Evolutionary conservation across 108 stramenopile species (phyloP).

Genomic region (Cafeteria roenbergensis): DNA sequence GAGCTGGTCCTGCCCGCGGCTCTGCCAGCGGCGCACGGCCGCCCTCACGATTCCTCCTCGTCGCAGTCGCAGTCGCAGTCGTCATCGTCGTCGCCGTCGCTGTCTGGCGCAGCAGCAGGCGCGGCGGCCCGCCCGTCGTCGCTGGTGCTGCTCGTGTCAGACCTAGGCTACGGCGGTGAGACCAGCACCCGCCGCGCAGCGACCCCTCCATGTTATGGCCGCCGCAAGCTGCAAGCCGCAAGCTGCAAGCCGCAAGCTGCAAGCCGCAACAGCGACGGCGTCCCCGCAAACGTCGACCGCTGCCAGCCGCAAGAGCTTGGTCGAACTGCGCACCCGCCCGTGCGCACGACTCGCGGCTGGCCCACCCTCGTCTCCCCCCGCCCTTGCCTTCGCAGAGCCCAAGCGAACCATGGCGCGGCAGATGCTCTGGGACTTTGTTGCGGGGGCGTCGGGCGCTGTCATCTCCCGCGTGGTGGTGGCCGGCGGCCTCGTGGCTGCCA

Average conservation of each 20-base stretch:
- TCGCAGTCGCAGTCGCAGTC: background rate
- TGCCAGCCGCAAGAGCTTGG: no score
- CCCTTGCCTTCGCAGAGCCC: background rate
- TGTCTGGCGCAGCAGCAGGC: background rate
- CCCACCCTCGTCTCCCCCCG: no score
- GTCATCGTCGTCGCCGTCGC: background rate
- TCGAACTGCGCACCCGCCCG: no score
- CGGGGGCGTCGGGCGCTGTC: constrained; percentile 10
- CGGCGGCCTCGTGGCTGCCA: constrained; percentile 9
- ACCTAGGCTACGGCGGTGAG: constrained; percentile 16
- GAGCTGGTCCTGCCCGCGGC: constrained; percentile 20
- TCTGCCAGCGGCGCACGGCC: background rate
- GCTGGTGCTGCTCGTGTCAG: constrained; percentile 18
- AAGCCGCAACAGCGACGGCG: no score
- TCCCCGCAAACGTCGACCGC: no score
- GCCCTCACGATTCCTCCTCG: background rate
- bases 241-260: no score
- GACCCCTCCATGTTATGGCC: no score
- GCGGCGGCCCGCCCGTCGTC: background rate
- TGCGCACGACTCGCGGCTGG: no score
- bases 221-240: no score
- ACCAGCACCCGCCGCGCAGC: no score
- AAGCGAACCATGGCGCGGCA: constrained; percentile 8
- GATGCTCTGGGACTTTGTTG: constrained; percentile 18
- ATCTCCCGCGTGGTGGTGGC: constrained; percentile 23